These are phyloP conservation scores for Eucalyptus cladocalyx DNA, from an alignment of 345 rosid species.

Conservation along the genomic window DNA sequence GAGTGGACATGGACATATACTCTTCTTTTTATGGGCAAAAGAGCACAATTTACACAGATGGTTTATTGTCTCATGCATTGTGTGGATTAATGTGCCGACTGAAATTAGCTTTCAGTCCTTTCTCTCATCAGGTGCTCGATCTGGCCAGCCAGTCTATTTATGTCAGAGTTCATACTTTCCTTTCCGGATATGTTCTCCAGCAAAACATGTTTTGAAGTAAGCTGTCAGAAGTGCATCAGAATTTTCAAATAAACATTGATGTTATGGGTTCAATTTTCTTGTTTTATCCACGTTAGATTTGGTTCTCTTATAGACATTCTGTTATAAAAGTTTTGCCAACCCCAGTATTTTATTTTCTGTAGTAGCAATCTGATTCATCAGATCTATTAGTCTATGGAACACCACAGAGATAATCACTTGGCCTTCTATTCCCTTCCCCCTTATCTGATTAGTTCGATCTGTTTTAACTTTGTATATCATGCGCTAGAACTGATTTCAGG, in stretches of 20 bases:
- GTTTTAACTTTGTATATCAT: neutral
- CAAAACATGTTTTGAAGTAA: constrained; percentile 82
- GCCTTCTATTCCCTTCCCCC: neutral
- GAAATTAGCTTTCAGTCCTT: neutral
- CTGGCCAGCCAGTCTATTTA: constrained; percentile 80
- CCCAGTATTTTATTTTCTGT: neutral
- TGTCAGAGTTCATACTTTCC: constrained; percentile 74
- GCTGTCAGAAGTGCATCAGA: neutral
- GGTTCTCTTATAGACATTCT: neutral
- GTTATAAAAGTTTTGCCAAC: neutral
- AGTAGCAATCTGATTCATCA: neutral
- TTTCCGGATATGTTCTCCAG: constrained; percentile 53
- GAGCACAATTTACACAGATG: neutral
- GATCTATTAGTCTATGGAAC: neutral
- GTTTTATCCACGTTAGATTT: neutral
- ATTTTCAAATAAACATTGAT: neutral
- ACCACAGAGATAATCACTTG: neutral
- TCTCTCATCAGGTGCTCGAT: constrained; percentile 56
- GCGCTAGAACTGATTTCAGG: neutral
- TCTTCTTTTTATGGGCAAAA: neutral
- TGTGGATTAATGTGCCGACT: neutral
- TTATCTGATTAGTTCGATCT: neutral
- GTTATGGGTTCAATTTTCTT: neutral
- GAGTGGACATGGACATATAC: neutral
- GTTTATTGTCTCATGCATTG: neutral